Evolutionary conservation across 108 stramenopile genomes (phyloP).

Genomic region (Aurantiochytrium sp.): DNA sequence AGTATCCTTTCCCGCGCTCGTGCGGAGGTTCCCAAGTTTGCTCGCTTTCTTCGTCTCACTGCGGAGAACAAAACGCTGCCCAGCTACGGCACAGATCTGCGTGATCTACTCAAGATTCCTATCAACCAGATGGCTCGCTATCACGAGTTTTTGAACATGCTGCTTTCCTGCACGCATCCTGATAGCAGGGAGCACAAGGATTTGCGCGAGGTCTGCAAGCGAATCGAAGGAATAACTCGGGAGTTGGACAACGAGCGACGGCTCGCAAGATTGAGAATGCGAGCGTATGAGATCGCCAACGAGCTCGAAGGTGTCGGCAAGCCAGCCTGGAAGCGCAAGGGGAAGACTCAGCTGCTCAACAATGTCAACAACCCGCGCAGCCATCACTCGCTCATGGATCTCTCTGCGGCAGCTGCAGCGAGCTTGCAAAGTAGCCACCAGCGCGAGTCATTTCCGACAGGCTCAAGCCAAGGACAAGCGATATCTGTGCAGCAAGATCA

Average conservation of each 20-base stretch:
- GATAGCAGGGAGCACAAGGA: not conserved
- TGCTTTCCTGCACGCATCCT: slow-evolving; percentile 10
- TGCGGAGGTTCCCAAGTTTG: not conserved
- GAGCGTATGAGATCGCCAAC: not conserved
- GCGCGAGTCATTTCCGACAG: too few species aligned
- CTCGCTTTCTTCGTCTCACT: not conserved
- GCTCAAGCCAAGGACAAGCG: too few species aligned
- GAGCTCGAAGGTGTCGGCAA: not conserved
- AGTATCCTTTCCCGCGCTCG: not conserved
- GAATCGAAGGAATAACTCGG: not conserved
- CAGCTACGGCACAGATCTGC: slow-evolving; percentile 1
- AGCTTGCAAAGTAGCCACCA: too few species aligned
- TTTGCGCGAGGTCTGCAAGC: not conserved
- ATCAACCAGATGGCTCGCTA: slow-evolving; percentile 12
- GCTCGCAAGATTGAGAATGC: not conserved
- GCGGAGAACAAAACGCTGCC: slow-evolving; percentile 4
- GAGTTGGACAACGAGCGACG: not conserved
- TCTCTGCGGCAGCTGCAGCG: not conserved
- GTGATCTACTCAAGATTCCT: not conserved
- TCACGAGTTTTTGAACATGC: slow-evolving; percentile 2
- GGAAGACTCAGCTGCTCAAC: not conserved
- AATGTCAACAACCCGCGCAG: not conserved
- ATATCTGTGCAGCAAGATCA: not conserved
- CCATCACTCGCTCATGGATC: not conserved
- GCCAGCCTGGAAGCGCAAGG: not conserved